Base-by-base conservation (phyloP, 2,329 filamentous ascomycete species). In the Pseudogymnoascus destructans region DNA sequence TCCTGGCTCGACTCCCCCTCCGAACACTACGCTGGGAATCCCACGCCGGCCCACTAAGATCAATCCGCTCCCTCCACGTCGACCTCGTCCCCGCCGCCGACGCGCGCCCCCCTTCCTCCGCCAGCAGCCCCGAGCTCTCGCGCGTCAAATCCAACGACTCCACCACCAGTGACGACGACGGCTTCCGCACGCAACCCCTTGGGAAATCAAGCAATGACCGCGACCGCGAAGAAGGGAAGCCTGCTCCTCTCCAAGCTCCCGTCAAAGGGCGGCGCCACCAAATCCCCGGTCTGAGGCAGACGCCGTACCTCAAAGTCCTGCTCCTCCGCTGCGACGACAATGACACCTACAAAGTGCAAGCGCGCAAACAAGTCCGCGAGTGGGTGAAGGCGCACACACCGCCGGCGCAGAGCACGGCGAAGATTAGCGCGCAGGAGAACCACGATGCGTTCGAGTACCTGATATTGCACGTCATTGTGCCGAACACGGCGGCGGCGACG, bases 391-490 rank as follows among this genome's bases (percentile, higher is more conserved):
- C 80, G 5, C 79, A 95, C 62, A 83, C 85, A 0, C 79, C 82
- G 0, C 74, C 80, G 0, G 75, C 81, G 1, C 74, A 79, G 59
- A 75, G 73, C 60, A 79, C 76, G 57, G 60, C 64, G 10, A 80
- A 82, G 27, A 70, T 73, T 17, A 88, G 77, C 66, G 84, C 81
- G 17, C 85, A 90, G 67, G 92, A 96, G 68, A 93, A 95, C 62
- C 93, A 98, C 68, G 92, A 98, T 74, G 92, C 93, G 0, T 95
- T 87, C 65, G 93, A 98, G 71, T 97, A 91, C 87, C 76, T 98
- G 63, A 88, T 98, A 58, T 69, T 98, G 19, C 93, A 98, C 70
- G 88, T 98, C 23, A 87, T 96, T 10, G 77, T 95, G 15, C 91
- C 92, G 11, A 91, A 95, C 62, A 92, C 89, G 0, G 77, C 81